phyloP scores from a whole-genome alignment of 495 filamentous ascomycete genomes.

The Aspergillus asperescens region DNA sequence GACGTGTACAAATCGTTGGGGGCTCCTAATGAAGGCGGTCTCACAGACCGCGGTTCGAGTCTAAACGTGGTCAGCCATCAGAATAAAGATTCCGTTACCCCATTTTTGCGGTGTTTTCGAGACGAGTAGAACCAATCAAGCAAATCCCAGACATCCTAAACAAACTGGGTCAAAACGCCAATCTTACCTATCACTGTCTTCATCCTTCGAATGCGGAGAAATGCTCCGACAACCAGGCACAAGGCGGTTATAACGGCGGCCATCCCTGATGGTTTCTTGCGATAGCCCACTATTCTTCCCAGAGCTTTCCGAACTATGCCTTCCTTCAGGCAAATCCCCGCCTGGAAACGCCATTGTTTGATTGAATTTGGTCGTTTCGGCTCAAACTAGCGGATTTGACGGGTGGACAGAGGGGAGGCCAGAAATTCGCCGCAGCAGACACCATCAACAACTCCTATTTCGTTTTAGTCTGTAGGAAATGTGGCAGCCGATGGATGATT shows the following conservation, averaged over 20 bases:
- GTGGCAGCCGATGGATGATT: not conserved
- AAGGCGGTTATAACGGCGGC: slow-evolving; percentile 21
- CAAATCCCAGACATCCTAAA: not conserved
- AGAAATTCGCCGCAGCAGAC: not conserved
- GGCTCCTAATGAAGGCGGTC: slow-evolving; percentile 14
- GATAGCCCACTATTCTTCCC: slow-evolving; percentile 38
- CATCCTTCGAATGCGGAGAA: slow-evolving; percentile 26
- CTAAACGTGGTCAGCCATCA: slow-evolving; percentile 17
- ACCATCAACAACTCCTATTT: not conserved
- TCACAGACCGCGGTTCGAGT: slow-evolving; percentile 19
- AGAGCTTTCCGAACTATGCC: slow-evolving; percentile 44
- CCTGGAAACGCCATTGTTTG: slow-evolving; percentile 34
- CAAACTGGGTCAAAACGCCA: not conserved
- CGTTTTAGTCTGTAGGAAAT: not conserved
- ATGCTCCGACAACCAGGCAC: slow-evolving; percentile 29
- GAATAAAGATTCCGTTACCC: not conserved
- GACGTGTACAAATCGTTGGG: slow-evolving; percentile 34
- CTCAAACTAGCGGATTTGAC: not conserved
- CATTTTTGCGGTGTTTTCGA: not conserved
- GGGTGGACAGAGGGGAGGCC: not conserved
- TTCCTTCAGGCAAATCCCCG: slow-evolving; percentile 29
- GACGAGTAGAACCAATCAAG: not conserved
- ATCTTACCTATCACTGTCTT: slow-evolving; percentile 39
- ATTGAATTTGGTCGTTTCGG: slow-evolving; percentile 1
- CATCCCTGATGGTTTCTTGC: slow-evolving; percentile 43